phyloP scores from a whole-genome alignment of 306 rosid species.

The Prunus campanulata region DNA sequence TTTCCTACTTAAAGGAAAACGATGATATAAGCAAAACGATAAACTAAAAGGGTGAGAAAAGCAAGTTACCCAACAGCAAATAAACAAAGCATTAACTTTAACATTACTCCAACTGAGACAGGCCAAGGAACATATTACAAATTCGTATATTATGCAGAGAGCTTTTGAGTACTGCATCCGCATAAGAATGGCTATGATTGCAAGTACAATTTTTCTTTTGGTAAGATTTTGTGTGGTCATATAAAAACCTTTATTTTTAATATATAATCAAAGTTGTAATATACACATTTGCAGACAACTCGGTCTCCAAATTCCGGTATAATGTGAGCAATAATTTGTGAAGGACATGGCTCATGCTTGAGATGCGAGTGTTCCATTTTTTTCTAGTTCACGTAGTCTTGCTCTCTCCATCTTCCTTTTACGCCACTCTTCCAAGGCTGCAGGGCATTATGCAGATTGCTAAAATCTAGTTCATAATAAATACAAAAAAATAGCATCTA shows the following conservation, averaged over 20 bases:
- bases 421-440: constrained; percentile 99
- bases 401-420: constrained; percentile 97
- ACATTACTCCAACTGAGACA: neutral
- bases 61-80: neutral
- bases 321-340: neutral
- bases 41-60: neutral
- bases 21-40: neutral
- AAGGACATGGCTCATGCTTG: constrained; percentile 33
- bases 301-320: neutral
- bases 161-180: neutral
- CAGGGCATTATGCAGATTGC: constrained; percentile 23
- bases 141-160: neutral
- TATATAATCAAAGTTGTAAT: neutral
- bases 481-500: neutral
- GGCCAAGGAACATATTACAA: neutral
- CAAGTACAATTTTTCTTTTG: neutral
- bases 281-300: constrained; percentile 4
- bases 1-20: neutral
- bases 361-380: constrained; percentile 66
- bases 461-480: constrained; percentile 8
- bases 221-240: neutral
- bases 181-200: neutral
- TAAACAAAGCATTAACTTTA: neutral
- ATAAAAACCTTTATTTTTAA: neutral
- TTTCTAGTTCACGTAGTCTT: constrained; percentile 71